A percentile compares a stretch with the other conserved stretches of the same genome.
Conservation (phyloP, 2,329 filamentous ascomycete species). For the Ophiostoma quercus region DNA sequence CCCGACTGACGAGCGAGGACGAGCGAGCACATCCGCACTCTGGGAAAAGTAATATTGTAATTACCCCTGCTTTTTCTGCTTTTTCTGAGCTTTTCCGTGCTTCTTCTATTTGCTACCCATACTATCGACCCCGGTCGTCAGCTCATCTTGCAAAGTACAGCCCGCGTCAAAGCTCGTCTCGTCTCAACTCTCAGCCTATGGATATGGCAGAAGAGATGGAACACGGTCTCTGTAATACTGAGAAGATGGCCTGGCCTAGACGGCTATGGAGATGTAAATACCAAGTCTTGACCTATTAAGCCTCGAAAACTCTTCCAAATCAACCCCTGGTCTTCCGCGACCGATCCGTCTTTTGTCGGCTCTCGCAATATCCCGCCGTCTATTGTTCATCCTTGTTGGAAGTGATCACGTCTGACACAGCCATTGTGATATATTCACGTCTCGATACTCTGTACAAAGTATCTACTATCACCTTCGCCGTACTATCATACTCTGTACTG, state of each 20-base stretch:
- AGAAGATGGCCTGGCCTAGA: not conserved
- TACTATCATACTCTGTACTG: not conserved
- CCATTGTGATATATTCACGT: not conserved
- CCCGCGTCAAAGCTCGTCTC: slow-evolving; percentile 1
- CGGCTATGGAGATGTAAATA: not conserved
- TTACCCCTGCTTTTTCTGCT: slow-evolving; percentile 1
- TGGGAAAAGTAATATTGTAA: not conserved
- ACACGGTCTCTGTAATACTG: too few relatives aligned
- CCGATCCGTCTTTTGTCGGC: not conserved
- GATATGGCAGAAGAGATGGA: not conserved
- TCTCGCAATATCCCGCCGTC: not conserved
- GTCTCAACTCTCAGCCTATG: not conserved
- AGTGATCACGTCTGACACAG: not conserved
- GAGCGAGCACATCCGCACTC: not conserved
- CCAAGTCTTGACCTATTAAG: not conserved
- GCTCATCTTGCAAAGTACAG: not conserved
- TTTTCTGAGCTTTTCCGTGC: not conserved
- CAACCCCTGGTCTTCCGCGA: slow-evolving; percentile 5
- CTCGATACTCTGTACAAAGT: not conserved
- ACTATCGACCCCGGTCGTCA: not conserved
- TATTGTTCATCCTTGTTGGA: not conserved
- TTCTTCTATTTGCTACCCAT: not conserved
- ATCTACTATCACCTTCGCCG: too few relatives aligned
- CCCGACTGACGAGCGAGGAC: slow-evolving; percentile 12
- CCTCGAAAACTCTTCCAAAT: not conserved